Evolutionary conservation across 2,329 filamentous ascomycete genomes (phyloP), one percentile per base, ranked within the genome.

Genomic region (Zymoseptoria brevis): DNA sequence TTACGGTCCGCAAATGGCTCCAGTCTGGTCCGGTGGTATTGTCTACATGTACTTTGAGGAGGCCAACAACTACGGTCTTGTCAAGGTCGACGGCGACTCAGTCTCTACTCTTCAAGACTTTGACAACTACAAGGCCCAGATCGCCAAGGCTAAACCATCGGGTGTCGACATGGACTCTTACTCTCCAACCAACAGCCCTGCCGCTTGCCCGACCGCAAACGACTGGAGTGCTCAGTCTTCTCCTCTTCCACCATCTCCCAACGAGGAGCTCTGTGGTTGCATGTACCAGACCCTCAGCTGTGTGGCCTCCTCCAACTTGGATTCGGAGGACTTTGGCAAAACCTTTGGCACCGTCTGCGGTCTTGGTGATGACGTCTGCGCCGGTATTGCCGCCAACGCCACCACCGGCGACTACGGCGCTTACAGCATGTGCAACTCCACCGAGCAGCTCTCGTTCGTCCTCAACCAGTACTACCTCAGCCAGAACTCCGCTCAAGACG

Each of bases 11-110:
- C 73, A 91, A 61, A 99, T 99, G 94, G 88, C 85, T 26, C 75
- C 76, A 8, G 90, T 96, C 71, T 94, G 94, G 85, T 95, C 89
- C 58, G 94, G 94, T 68, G 94, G 93, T 77, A 96, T 99, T 66
- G 91, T 97, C 74, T 99, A 97, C 83, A 96, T 96, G 90, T 99
- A 94, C 81, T 93, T 91, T 79, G 83, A 96, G 79, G 92, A 96
- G 75, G 79, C 74, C 61, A 97, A 97, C 79, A 80, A 96, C 74
- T 99, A 90, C 71, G 94, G 88, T 76, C 83, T 96, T 51, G 87
- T 92, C 61, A 75, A 81, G 60, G 73, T 90, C 61, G 72, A 77
- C 54, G 81, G 82, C 69, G 77, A 79, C 70, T 77, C 77, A 50
- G 88, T 87, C 64, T 81, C 76, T 64, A 88, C 86, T 64, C 81